These are phyloP conservation scores for Dittrichia graveolens DNA, from an alignment of 129 eudicot genomes.

Conservation along the genomic window DNA sequence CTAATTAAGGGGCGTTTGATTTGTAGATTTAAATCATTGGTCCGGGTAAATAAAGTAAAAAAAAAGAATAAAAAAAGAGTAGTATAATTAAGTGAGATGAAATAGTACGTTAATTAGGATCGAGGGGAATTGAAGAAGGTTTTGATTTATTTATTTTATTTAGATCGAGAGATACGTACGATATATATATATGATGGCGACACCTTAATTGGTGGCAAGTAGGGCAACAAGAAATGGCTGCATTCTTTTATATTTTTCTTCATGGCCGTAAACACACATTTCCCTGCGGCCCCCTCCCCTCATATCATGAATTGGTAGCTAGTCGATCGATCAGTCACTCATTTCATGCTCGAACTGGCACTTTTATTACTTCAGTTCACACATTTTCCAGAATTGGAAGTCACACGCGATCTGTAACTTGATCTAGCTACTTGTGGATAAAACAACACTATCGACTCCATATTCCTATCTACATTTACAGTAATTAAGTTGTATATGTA, in stretches of 20 bases:
- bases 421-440: neutral
- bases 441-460: neutral
- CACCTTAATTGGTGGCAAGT: conserved; percentile 30
- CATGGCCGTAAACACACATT: conserved; percentile 36
- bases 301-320: neutral
- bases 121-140: conserved; percentile 13
- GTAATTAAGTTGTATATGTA: too few relatives aligned
- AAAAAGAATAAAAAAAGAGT: too few relatives aligned
- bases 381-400: conserved; percentile 11
- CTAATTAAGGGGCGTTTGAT: too few relatives aligned
- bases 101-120: too few relatives aligned
- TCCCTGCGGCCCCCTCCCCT: neutral
- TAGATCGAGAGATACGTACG: neutral
- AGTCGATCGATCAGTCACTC: conserved; percentile 20
- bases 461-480: neutral
- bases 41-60: too few relatives aligned
- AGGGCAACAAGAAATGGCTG: conserved; percentile 66
- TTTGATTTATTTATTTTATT: neutral
- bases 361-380: neutral
- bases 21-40: neutral
- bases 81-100: too few relatives aligned
- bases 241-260: conserved; percentile 55
- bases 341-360: conserved; percentile 29
- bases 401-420: neutral
- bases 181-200: conserved; percentile 10